A percentile compares a stretch with the other conserved stretches of the same genome.
phyloP scores from a whole-genome alignment of 139 green algal species.

The Haematococcus sp. region DNA sequence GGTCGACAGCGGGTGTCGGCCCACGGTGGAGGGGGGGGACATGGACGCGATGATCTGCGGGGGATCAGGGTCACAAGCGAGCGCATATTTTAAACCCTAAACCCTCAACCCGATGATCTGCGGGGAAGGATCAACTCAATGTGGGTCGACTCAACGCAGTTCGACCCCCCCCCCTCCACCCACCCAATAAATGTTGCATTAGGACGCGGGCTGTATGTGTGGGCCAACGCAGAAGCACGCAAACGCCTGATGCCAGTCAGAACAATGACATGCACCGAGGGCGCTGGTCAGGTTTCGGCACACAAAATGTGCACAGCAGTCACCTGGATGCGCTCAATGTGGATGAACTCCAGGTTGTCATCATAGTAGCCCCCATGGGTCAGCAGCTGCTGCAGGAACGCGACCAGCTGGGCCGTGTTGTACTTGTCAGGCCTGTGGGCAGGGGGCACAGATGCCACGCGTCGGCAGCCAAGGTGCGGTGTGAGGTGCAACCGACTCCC shows the following conservation, averaged over 20 bases:
- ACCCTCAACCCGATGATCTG: conserved; percentile 8
- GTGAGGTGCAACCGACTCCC: too few species aligned
- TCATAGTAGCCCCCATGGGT: conserved; percentile 79
- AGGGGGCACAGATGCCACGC: background rate
- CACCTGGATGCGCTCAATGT: conserved; percentile 58
- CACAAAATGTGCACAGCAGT: background rate
- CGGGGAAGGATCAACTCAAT: too few species aligned
- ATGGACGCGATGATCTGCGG: conserved; percentile 69
- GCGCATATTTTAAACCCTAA: too few species aligned
- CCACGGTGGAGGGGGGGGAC: conserved; percentile 58
- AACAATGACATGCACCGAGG: too few species aligned
- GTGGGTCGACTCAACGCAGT: too few species aligned
- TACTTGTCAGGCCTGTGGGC: conserved; percentile 72
- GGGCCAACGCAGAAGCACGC: too few species aligned
- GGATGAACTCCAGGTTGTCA: conserved; percentile 72
- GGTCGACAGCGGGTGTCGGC: conserved; percentile 54
- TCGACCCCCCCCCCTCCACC: too few species aligned
- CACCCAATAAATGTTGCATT: too few species aligned
- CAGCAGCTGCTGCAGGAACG: conserved; percentile 83
- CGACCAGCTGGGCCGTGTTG: conserved; percentile 72
- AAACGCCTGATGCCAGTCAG: too few species aligned
- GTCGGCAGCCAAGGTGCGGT: too few species aligned
- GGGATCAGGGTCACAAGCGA: conserved; percentile 6
- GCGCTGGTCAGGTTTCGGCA: background rate
- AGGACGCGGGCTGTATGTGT: too few species aligned